Percentiles rank a stretch among this genome's conserved stretches.
These are phyloP conservation scores for Ophiostoma pallidulum DNA, from an alignment of 2,329 filamentous ascomycete genomes.

Conservation along the genomic window DNA sequence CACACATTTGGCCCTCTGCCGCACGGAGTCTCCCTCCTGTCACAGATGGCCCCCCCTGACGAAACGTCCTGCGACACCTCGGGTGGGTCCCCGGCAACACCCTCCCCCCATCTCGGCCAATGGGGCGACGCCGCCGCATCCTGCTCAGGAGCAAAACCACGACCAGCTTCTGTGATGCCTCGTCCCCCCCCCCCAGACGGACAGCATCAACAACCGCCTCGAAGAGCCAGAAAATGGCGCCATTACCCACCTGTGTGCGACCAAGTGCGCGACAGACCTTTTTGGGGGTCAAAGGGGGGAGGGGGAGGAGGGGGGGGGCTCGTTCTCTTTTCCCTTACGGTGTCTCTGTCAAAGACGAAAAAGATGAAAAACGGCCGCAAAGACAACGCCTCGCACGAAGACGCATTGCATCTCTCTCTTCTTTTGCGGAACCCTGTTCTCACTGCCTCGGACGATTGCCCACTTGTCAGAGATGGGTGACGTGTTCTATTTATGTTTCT, in stretches of 20 bases:
- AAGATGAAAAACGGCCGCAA: no score
- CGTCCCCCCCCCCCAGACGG: neutral
- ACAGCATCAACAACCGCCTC: conserved; percentile 8
- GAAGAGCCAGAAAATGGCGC: conserved; percentile 22
- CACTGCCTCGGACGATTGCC: no score
- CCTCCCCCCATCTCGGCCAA: conserved; percentile 14
- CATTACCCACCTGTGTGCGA: conserved; percentile 25
- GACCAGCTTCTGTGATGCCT: neutral
- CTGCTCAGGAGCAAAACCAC: neutral
- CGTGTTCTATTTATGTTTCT: no score
- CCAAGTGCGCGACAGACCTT: conserved; percentile 7
- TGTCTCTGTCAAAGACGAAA: no score
- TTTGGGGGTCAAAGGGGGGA: no score
- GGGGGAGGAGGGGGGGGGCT: no score
- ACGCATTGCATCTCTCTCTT: no score
- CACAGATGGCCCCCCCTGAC: conserved; percentile 28
- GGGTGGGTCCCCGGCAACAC: conserved; percentile 2
- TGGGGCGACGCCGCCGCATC: neutral
- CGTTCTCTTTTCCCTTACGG: no score
- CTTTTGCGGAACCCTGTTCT: neutral
- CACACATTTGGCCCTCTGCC: no score
- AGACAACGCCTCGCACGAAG: no score
- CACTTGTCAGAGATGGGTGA: neutral
- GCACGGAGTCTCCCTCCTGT: conserved; percentile 19
- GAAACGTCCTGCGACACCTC: conserved; percentile 29